Percentiles rank a stretch among this genome's conserved stretches.
These are phyloP conservation scores for Ceratobasidium sp. DNA, from an alignment of 1,284 basidiomycete species.

Conservation along the genomic window DNA sequence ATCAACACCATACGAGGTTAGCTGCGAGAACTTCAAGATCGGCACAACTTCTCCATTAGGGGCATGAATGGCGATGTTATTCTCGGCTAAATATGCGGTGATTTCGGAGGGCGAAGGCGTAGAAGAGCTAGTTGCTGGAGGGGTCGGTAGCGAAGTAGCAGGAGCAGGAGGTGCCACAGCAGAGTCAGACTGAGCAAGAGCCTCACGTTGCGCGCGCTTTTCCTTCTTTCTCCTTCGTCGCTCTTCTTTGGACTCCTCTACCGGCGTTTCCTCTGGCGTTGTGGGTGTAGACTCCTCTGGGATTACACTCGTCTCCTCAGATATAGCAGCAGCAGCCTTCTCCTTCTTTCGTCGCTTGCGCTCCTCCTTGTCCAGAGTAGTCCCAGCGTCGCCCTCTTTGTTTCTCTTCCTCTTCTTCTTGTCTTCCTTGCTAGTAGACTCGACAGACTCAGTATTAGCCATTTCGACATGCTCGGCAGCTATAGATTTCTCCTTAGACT, in stretches of 20 bases:
- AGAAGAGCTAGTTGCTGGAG: conserved; percentile 4
- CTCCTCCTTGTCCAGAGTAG: conserved; percentile 34
- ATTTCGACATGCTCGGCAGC: conserved; percentile 6
- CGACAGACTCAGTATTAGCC: conserved; percentile 7
- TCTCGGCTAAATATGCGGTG: conserved; percentile 52
- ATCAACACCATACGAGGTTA: conserved; percentile 59
- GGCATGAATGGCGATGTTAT: conserved; percentile 81
- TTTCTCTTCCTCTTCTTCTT: conserved; percentile 54
- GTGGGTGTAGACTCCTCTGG: conserved; percentile 9
- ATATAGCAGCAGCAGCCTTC: conserved; percentile 17
- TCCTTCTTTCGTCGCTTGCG: conserved; percentile 45
- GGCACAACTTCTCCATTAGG: conserved; percentile 68
- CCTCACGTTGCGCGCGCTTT: conserved; percentile 49
- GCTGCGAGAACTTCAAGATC: conserved; percentile 82
- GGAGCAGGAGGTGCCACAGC: conserved; percentile 19
- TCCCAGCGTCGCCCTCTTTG: conserved; percentile 43
- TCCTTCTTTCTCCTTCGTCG: conserved; percentile 50
- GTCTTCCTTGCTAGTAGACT: conserved; percentile 53
- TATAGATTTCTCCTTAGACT: conserved; percentile 21
- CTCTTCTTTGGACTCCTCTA: conserved; percentile 46
- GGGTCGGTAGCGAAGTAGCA: conserved; percentile 28
- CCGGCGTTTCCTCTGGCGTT: conserved; percentile 20
- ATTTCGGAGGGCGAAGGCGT: conserved; percentile 34
- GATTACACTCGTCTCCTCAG: neutral
- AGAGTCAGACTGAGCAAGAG: conserved; percentile 27